phyloP scores from a whole-genome alignment of 2,329 filamentous ascomycete species.

The Aspergillus sp. region DNA sequence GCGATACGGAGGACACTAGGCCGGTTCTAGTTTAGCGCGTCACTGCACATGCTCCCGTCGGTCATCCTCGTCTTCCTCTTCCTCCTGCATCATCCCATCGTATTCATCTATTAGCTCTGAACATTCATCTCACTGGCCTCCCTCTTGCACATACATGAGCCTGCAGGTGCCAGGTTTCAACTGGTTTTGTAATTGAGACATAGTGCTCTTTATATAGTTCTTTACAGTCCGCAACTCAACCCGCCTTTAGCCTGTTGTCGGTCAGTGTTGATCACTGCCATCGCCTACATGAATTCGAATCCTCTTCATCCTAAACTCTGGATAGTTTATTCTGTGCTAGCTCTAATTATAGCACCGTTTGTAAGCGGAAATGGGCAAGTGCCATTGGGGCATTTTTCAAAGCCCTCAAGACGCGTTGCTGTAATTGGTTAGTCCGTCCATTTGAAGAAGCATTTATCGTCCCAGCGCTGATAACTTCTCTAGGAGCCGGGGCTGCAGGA shows the following conservation, averaged over 20 bases:
- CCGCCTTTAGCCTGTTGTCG: background rate
- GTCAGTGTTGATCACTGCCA: background rate
- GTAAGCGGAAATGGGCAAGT: slow-evolving; percentile 25
- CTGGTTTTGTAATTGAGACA: background rate
- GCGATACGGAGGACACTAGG: slow-evolving; percentile 18
- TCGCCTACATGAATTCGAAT: slow-evolving; percentile 9
- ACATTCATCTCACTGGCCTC: background rate
- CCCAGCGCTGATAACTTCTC: slow-evolving; percentile 4
- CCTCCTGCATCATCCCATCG: background rate
- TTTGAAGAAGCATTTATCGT: background rate
- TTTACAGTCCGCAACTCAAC: background rate
- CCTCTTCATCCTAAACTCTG: slow-evolving; percentile 3
- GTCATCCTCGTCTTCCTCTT: background rate
- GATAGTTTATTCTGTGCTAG: slow-evolving; percentile 12
- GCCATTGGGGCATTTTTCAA: slow-evolving; percentile 17
- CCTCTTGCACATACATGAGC: background rate
- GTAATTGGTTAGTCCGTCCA: slow-evolving; percentile 32
- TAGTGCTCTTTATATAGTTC: background rate
- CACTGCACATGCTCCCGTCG: background rate
- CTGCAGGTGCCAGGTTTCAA: background rate
- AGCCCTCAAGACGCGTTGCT: slow-evolving; percentile 32
- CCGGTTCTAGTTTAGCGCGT: slow-evolving; percentile 9
- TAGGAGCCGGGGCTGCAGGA: slow-evolving; percentile 86
- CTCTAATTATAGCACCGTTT: slow-evolving; percentile 15
- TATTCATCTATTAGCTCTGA: background rate